phyloP scores from a whole-genome alignment of 2,329 filamentous ascomycete genomes.

The Mycosphaerelloides madeirae region DNA sequence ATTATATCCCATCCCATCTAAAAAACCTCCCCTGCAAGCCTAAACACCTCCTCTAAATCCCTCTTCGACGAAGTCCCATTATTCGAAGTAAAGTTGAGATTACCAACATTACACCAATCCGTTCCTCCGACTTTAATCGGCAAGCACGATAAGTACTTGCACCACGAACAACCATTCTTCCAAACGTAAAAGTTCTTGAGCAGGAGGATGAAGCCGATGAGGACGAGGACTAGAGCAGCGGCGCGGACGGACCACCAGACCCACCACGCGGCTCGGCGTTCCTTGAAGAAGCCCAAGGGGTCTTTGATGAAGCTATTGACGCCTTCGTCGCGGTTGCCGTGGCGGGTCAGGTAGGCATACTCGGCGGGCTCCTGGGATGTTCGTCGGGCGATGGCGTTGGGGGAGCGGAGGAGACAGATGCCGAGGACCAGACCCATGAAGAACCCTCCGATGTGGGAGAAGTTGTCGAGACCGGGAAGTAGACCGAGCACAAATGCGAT shows the following conservation, averaged over 20 bases:
- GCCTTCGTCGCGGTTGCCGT: conserved; percentile 21
- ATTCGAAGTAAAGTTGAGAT: conserved; percentile 33
- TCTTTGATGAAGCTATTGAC: conserved; percentile 45
- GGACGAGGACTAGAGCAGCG: conserved; percentile 70
- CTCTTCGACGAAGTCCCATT: conserved; percentile 13
- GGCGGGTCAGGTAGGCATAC: conserved; percentile 18
- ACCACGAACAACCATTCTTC: conserved; percentile 76
- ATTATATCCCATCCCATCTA: too few relatives aligned
- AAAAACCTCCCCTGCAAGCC: too few relatives aligned
- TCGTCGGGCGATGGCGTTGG: conserved; percentile 52
- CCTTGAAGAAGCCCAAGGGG: conserved; percentile 76
- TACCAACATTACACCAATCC: conserved; percentile 59
- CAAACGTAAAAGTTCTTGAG: conserved; percentile 87
- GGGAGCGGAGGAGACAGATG: conserved; percentile 82
- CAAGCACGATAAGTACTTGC: conserved; percentile 90
- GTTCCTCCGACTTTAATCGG: conserved; percentile 48
- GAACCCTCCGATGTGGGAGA: conserved; percentile 94
- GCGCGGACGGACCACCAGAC: conserved; percentile 88
- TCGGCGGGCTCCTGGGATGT: conserved; percentile 15
- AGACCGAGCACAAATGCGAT: conserved; percentile 91
- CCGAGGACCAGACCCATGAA: conserved; percentile 85
- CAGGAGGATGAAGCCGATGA: conserved; percentile 80
- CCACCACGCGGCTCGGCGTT: conserved; percentile 93
- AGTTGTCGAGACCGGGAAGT: conserved; percentile 91
- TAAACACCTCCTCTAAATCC: conserved; percentile 9